These are phyloP conservation scores for Aspergillus unguis DNA, from an alignment of 2,329 filamentous ascomycete species.

Conservation along the genomic window DNA sequence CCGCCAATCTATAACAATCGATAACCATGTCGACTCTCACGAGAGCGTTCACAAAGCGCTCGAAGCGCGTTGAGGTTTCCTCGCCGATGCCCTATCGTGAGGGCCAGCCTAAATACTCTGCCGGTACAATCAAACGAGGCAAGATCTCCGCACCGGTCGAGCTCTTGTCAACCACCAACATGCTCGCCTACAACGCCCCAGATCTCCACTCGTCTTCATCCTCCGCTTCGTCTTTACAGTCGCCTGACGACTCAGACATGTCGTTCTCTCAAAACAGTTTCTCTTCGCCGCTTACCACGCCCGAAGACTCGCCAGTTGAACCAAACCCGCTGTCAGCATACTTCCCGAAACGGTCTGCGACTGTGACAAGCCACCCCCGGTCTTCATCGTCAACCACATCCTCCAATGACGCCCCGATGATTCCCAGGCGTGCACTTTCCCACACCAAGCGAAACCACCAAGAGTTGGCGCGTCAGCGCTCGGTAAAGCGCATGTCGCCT, in stretches of 20 bases:
- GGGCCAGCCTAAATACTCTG: constrained; percentile 43
- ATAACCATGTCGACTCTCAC: constrained; percentile 37
- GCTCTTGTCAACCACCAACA: constrained; percentile 90
- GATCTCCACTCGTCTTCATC: constrained; percentile 59
- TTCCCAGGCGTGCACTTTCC: constrained; percentile 76
- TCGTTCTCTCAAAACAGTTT: constrained; percentile 47
- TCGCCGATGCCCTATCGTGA: constrained; percentile 44
- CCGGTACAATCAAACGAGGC: constrained; percentile 46
- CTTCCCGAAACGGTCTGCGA: constrained; percentile 67
- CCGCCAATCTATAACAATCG: constrained; percentile 9
- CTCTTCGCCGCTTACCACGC: constrained; percentile 49
- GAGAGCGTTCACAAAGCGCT: constrained; percentile 49
- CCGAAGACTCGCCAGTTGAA: constrained; percentile 48
- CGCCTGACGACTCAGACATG: constrained; percentile 68
- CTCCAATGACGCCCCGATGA: constrained; percentile 57
- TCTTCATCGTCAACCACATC: constrained; percentile 45
- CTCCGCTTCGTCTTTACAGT: constrained; percentile 55
- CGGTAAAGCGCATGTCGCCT: constrained; percentile 52
- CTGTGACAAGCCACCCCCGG: constrained; percentile 57
- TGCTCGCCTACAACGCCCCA: constrained; percentile 91
- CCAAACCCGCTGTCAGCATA: constrained; percentile 57
- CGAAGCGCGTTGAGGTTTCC: constrained; percentile 46
- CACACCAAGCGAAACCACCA: constrained; percentile 88
- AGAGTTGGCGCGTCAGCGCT: constrained; percentile 66
- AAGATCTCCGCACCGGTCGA: constrained; percentile 81